Conservation (phyloP, 164 flowering plant genomes). For the Piper longum region DNA sequence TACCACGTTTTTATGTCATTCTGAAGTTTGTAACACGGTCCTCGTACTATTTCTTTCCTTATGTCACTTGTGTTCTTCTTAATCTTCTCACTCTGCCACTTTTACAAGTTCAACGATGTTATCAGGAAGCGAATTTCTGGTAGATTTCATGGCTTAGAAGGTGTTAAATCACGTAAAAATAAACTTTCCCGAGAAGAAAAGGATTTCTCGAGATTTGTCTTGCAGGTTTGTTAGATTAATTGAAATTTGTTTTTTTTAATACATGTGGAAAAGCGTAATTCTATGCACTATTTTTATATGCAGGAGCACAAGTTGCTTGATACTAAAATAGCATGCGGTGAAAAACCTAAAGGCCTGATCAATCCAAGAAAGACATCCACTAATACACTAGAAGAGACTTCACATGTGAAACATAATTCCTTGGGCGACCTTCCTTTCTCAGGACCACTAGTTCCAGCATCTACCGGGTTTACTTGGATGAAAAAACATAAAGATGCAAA, state of each 20-base stretch:
- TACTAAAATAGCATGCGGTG: constrained; percentile 1
- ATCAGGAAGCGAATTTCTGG: constrained; percentile 42
- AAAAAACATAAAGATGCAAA: constrained; percentile 46
- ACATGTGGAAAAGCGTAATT: neutral
- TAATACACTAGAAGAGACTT: constrained; percentile 27
- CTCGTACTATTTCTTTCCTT: too few relatives aligned
- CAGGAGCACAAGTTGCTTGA: constrained; percentile 6
- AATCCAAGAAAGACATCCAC: constrained; percentile 15
- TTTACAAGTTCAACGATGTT: neutral
- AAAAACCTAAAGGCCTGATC: constrained; percentile 4
- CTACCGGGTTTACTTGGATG: constrained; percentile 97
- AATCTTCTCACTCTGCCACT: too few relatives aligned
- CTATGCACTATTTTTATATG: neutral
- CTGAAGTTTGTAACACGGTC: too few relatives aligned
- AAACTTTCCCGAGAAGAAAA: constrained; percentile 26
- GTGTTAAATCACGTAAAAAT: constrained; percentile 30
- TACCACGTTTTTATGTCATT: too few relatives aligned
- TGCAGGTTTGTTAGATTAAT: neutral
- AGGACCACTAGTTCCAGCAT: constrained; percentile 50
- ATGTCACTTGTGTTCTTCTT: too few relatives aligned
- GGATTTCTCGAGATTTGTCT: constrained; percentile 11
- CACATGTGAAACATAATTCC: constrained; percentile 61
- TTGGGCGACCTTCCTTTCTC: constrained; percentile 74
- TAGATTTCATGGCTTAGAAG: constrained; percentile 26
- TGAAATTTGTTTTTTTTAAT: neutral